These are phyloP conservation scores for Xylaria telfairii DNA, from an alignment of 495 filamentous ascomycete species.

Conservation along the genomic window DNA sequence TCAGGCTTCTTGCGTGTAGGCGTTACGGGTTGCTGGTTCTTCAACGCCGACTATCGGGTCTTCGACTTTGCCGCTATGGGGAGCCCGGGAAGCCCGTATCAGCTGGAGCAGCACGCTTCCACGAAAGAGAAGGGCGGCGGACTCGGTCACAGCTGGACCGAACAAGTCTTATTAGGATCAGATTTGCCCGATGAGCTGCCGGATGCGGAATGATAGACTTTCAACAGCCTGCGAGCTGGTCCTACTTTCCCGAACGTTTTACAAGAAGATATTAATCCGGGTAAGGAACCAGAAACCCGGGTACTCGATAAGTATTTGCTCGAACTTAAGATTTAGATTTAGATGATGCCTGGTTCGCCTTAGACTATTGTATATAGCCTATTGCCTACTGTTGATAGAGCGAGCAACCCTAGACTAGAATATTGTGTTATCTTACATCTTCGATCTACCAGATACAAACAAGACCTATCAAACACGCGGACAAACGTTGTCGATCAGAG, in stretches of 20 bases:
- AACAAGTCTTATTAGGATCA: slow-evolving; percentile 35
- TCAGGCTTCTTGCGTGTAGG: slow-evolving; percentile 61
- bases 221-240: not conserved
- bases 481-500: slow-evolving; percentile 1
- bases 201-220: slow-evolving; percentile 23
- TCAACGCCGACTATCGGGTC: slow-evolving; percentile 67
- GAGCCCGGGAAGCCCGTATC: slow-evolving; percentile 36
- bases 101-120: slow-evolving; percentile 49
- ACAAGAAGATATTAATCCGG: not conserved
- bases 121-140: slow-evolving; percentile 46
- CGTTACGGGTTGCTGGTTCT: slow-evolving; percentile 54
- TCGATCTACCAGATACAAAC: not conserved
- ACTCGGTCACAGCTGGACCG: slow-evolving; percentile 37
- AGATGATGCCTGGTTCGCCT: not conserved
- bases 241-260: not conserved
- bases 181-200: slow-evolving; percentile 37
- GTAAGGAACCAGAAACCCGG: not conserved
- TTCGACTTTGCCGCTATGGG: slow-evolving; percentile 59
- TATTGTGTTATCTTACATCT: not conserved
- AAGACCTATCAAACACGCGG: not conserved
- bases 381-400: not conserved
- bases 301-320: not conserved
- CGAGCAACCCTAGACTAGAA: not conserved
- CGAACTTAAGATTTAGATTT: not conserved
- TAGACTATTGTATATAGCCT: not conserved